Evolutionary conservation across 2,329 filamentous ascomycete genomes (phyloP), one percentile per base, ranked within the genome.

Genomic region (Nemania serpens): DNA sequence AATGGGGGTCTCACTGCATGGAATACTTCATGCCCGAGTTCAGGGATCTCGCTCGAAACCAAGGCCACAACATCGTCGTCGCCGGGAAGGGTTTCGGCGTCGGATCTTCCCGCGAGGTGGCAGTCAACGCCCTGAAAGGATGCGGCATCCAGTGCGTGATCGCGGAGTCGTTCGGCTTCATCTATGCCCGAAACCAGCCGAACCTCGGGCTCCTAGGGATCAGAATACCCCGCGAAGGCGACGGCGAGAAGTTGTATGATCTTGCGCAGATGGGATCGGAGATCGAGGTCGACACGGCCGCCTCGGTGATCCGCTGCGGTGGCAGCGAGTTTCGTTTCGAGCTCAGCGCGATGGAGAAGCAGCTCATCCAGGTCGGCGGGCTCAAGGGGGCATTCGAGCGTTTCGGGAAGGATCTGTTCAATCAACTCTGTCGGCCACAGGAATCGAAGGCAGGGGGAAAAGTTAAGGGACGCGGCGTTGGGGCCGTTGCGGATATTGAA

Each of bases 81-180:
- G 80, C 78, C 0, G 78, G 78, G 0, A 75, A 77, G 48, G 77
- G 73, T 0, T 82, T 82, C 63, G 79, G 79, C 1, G 76, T 75
- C 52, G 80, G 79, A 6, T 80, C 78, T 0, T 79, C 76, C 10
- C 74, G 79, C 0, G 75, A 81, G 64, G 71, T 79, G 34, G 79
- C 80, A 1, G 75, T 78, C 2, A 72, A 68, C 47, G 77, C 78
- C 7, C 68, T 81, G 5, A 62, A 75, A 43, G 76, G 75, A 69
- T 65, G 55, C 25, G 76, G 75, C 1, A 72, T 81, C 1, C 61
- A 77, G 62, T 78, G 75, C 53, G 77, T 81, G 0, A 79, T 81
- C 55, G 79, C 78, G 1, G 67, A 73, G 48, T 78, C 75, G 0
- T 82, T 80, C 58, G 74, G 77, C 0, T 81, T 81, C 66, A 81